These are phyloP conservation scores for Musa itinerans DNA, from an alignment of 176 grass and related monocot species.

Conservation along the genomic window DNA sequence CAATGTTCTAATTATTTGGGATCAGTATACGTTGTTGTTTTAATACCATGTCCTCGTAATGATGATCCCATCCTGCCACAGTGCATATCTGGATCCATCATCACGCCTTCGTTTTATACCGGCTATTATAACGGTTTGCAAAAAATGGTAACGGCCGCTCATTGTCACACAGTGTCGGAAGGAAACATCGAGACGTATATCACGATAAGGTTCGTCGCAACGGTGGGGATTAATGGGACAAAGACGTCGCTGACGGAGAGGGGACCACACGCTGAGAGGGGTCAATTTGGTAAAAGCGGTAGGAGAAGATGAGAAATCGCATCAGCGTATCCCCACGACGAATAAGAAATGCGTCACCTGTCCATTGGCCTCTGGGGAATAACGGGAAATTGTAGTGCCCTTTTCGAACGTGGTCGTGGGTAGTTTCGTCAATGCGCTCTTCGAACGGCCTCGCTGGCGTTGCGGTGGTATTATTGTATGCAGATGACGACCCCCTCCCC, in stretches of 20 bases:
- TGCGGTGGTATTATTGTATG: neutral
- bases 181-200: neutral
- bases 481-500: neutral
- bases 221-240: neutral
- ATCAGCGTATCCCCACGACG: no score
- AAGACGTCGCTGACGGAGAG: neutral
- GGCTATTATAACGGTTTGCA: no score
- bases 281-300: neutral
- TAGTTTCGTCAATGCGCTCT: neutral
- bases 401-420: neutral
- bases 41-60: no score
- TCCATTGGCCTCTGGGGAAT: neutral
- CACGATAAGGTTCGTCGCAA: neutral
- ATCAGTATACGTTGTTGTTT: no score
- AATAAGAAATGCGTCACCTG: neutral
- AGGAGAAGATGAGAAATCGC: neutral
- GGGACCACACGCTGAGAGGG: neutral
- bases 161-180: neutral
- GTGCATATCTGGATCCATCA: no score
- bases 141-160: neutral
- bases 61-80: no score
- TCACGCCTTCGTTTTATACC: no score
- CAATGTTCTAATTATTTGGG: no score
- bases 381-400: neutral
- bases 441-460: neutral